Conservation (phyloP, 1,139 yeast species). For the Zygoascus hellenicus region DNA sequence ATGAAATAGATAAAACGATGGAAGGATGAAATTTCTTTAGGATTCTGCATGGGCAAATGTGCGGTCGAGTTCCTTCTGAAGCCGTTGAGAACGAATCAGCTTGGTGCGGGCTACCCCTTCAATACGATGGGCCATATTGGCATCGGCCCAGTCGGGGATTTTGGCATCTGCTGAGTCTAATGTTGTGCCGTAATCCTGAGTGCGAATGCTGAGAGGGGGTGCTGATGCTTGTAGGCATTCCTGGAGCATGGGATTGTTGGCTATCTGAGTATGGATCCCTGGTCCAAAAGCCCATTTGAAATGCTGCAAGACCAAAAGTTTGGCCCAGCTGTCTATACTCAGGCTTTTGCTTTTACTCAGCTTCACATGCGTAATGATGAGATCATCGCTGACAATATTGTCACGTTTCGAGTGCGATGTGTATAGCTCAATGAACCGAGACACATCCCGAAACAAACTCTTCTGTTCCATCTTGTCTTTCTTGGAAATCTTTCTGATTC, state of each 20-base stretch:
- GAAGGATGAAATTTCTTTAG: too few species aligned
- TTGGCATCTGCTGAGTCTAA: neutral
- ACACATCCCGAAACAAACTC: slow-evolving; percentile 58
- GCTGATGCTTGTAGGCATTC: slow-evolving; percentile 25
- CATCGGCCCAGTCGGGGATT: neutral
- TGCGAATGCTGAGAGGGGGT: neutral
- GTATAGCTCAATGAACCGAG: slow-evolving; percentile 45
- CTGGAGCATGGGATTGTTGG: slow-evolving; percentile 43
- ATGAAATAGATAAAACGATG: too few species aligned
- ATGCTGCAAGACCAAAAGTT: slow-evolving; percentile 54
- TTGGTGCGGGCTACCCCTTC: slow-evolving; percentile 6
- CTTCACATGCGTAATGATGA: slow-evolving; percentile 50
- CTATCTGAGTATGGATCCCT: slow-evolving; percentile 59
- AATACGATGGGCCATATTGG: neutral
- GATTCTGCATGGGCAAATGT: neutral
- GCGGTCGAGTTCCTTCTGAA: slow-evolving; percentile 8
- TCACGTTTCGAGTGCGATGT: slow-evolving; percentile 40
- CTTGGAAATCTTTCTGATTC: slow-evolving; percentile 53
- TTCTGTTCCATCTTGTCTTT: slow-evolving; percentile 57
- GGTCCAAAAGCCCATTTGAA: slow-evolving; percentile 68
- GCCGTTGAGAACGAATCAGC: slow-evolving; percentile 6
- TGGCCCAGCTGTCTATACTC: slow-evolving; percentile 62
- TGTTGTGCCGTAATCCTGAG: neutral
- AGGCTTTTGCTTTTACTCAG: slow-evolving; percentile 52
- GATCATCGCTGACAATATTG: slow-evolving; percentile 32